Base-by-base conservation (phyloP, 139 green algal species). In the Eudorina sp. region DNA sequence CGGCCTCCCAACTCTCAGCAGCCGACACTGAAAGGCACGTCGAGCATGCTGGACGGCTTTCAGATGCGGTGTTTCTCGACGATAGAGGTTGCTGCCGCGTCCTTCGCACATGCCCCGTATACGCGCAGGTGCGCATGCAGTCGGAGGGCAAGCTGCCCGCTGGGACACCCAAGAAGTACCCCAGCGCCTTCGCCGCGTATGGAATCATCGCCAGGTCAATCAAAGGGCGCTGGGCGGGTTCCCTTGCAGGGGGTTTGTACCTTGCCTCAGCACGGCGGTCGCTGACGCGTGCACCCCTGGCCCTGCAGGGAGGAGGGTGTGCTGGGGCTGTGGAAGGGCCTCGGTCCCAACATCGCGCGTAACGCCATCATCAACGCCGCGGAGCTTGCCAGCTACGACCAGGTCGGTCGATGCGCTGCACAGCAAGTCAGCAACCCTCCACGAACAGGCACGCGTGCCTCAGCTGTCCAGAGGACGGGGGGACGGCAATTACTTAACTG, bases 341-440 rank as follows among this genome's bases (percentile, higher is more conserved):
- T 99, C 34, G 96, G 96, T 1, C 98, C 98, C 68, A 99, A 99
- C 93, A 94, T 99, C 23, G 96, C 95, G 3, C 94, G 98, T 38
- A 99, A 99, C 90, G 96, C 98, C 53, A 96, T 99, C 89, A 98
- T 99, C 92, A 99, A 99, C 84, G 98, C 98, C 3, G 97, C 97
- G 1, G 98, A 99, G 94, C 95, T 99, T 75, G 98, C 98, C 45
- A 95, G 85, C 16, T 99, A 99, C 84, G 98, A 99, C 92, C 96
- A 99, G 92, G 91, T 96, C 68, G 92, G 86, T 58, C 51, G 16
- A 13, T 58, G 51, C 13, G 51, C 51, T 25, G 51, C 51, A 25
- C 51, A 58, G 51, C 51, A 58, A 16, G 13, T 58, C 51, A 58
- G 51, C 51, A 58, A 58, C 13, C 51, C 16, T n/a, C n/a, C n/a